Conservation (phyloP, 2,329 filamentous ascomycete genomes). For the Scorias spongiosa region DNA sequence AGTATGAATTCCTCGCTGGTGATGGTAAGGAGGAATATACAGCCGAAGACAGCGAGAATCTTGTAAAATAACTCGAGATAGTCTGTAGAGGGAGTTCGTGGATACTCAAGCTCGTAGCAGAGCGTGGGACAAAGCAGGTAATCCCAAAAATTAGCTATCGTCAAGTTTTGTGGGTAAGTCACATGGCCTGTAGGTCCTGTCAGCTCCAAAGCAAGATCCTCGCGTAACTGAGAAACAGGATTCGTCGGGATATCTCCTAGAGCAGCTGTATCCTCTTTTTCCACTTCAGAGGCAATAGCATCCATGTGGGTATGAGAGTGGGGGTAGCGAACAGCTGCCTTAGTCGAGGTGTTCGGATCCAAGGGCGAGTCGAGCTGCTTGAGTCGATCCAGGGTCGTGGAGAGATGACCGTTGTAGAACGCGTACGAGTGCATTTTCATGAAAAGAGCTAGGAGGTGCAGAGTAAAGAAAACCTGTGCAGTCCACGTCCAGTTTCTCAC, state of each 20-base stretch:
- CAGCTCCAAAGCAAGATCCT: conserved; percentile 78
- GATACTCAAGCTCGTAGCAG: conserved; percentile 96
- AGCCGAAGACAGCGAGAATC: conserved; percentile 78
- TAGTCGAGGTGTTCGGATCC: conserved; percentile 30
- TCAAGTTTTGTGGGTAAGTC: conserved; percentile 82
- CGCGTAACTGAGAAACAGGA: conserved; percentile 52
- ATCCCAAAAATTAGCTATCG: conserved; percentile 66
- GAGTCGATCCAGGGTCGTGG: conserved; percentile 70
- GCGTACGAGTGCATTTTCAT: conserved; percentile 99
- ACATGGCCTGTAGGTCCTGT: conserved; percentile 80
- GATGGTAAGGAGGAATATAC: conserved; percentile 85
- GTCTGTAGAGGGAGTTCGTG: conserved; percentile 57
- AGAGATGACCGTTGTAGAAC: conserved; percentile 94
- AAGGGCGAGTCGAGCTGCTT: conserved; percentile 60
- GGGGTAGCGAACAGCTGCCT: conserved; percentile 53
- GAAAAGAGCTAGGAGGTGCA: conserved; percentile 79
- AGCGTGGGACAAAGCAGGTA: conserved; percentile 86
- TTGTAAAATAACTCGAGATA: conserved; percentile 77
- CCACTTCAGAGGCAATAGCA: conserved; percentile 32
- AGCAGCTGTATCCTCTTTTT: conserved; percentile 6
- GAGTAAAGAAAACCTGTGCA: conserved; percentile 80
- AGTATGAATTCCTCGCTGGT: conserved; percentile 92
- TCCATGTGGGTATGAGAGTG: conserved; percentile 32
- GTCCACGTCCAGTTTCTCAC: conserved; percentile 89
- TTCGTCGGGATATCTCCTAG: conserved; percentile 18